Base-by-base conservation (phyloP, 2,329 filamentous ascomycete species). In the Leptographium wingfieldii region DNA sequence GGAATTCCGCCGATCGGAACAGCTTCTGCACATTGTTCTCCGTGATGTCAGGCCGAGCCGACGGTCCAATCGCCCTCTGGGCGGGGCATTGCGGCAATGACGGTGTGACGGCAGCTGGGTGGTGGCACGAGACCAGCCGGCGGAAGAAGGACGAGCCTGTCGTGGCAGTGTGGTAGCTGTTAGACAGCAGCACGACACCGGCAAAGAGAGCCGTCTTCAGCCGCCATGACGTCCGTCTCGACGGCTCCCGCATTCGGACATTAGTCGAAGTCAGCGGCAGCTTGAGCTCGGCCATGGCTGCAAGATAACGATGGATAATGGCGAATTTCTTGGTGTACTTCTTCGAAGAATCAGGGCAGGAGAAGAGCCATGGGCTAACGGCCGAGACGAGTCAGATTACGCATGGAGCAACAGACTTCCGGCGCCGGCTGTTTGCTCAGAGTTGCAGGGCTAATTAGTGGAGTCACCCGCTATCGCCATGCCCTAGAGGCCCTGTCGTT, bases 1-100 rank as follows among this genome's bases (percentile, higher is more conserved):
- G 56, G 56, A 70, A 71, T 0, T 49, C 51, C n/a, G 31, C 48
- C 22, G 48, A 40, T 5, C 2, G 48, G 31, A 58, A 58, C 12
- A 58, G 48, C 6, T 25, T 25, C 48, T 58, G n/a, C 12, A 58
- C 56, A 16, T 58, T 58, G 10, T 58, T 52, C 49, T 53, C 33
- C 5, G 56, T 58, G 9, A 58, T 58, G 48, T 58, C 56, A 22
- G 56, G 56, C 56, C 56, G 31, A 0, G 48, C 33, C 31, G 56
- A 58, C 33, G 56, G 56, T 11, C 22, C 31, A 29, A 58, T 58
- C 11, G n/a, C 56, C n/a, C 3, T 6, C 33, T 58, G 56, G 5
- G 48, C 56, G 3, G 56, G 56, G 11, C 56, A 57, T 19, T 57
- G 43, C 12, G 56, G 56, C 46, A 52, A n/a, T 5, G 55, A 33